These are phyloP conservation scores for Trichomonas gallinae DNA, from an alignment of 208 protist species.

Conservation along the genomic window DNA sequence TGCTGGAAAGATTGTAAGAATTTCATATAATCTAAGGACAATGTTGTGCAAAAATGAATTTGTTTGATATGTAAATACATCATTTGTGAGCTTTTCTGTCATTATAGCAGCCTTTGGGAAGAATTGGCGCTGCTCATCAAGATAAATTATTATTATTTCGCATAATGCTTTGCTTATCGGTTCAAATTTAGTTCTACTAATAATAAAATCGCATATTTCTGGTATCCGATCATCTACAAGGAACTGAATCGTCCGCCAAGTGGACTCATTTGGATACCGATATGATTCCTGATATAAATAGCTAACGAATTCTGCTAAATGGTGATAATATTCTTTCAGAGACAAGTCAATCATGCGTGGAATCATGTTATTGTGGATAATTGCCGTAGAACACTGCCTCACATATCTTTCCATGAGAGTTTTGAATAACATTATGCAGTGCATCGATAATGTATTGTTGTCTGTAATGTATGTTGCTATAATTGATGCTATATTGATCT, in stretches of 20 bases:
- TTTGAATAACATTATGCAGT: not conserved
- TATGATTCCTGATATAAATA: not conserved
- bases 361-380: not conserved
- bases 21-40: not conserved
- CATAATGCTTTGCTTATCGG: not conserved
- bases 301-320: not conserved
- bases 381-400: not conserved
- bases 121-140: not conserved
- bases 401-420: not conserved
- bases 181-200: not conserved
- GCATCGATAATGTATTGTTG: not conserved
- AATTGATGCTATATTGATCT: not conserved
- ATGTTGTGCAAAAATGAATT: not conserved
- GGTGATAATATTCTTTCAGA: not conserved
- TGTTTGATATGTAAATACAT: not conserved
- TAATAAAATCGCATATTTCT: not conserved
- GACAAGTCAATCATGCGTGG: not conserved
- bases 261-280: not conserved
- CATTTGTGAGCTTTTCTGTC: not conserved
- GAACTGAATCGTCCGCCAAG: not conserved
- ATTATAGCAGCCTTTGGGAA: not conserved
- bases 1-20: not conserved
- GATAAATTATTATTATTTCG: not conserved
- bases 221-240: not conserved
- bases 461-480: not conserved